A percentile compares a stretch with the other conserved stretches of the same genome.
phyloP scores from a whole-genome alignment of 768 basidiomycete genomes.

The Multifurca ochricompacta region DNA sequence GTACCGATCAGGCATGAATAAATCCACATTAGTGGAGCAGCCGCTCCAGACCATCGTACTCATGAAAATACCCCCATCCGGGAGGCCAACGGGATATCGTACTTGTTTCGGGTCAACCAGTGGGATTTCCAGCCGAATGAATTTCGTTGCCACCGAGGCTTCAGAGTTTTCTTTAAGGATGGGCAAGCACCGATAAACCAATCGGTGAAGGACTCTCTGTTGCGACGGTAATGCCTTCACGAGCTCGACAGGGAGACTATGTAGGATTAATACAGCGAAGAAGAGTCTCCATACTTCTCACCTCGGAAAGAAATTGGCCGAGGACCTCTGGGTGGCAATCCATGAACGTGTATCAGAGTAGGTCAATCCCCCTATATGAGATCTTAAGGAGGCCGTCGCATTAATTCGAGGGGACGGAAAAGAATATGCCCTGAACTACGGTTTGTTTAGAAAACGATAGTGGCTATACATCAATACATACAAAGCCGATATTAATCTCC shows the following conservation, averaged over 20 bases:
- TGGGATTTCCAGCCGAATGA: slow-evolving; percentile 15
- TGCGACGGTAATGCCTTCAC: slow-evolving; percentile 10
- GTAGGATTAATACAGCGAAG: not conserved
- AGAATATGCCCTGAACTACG: slow-evolving; percentile 55
- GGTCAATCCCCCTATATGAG: slow-evolving; percentile 25
- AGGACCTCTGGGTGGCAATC: slow-evolving; percentile 31
- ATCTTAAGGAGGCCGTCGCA: not conserved
- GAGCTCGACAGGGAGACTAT: slow-evolving; percentile 16
- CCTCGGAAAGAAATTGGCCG: slow-evolving; percentile 44
- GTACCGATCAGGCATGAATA: slow-evolving; percentile 19
- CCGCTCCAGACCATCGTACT: not conserved
- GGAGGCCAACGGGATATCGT: not conserved
- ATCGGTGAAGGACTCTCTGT: slow-evolving; percentile 17
- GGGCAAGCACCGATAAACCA: slow-evolving; percentile 11
- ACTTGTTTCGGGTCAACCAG: slow-evolving; percentile 5
- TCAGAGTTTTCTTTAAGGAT: not conserved
- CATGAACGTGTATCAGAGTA: slow-evolving; percentile 40
- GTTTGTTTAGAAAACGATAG: slow-evolving; percentile 8
- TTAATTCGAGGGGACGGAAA: slow-evolving; percentile 26
- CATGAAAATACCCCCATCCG: not conserved
- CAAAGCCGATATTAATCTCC: slow-evolving; percentile 11
- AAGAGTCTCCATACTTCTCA: slow-evolving; percentile 21
- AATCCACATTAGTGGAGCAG: slow-evolving; percentile 4
- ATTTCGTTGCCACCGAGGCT: not conserved
- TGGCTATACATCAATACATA: not conserved